phyloP scores from a whole-genome alignment of 139 green algal genomes.

The Tetraselmis chui region DNA sequence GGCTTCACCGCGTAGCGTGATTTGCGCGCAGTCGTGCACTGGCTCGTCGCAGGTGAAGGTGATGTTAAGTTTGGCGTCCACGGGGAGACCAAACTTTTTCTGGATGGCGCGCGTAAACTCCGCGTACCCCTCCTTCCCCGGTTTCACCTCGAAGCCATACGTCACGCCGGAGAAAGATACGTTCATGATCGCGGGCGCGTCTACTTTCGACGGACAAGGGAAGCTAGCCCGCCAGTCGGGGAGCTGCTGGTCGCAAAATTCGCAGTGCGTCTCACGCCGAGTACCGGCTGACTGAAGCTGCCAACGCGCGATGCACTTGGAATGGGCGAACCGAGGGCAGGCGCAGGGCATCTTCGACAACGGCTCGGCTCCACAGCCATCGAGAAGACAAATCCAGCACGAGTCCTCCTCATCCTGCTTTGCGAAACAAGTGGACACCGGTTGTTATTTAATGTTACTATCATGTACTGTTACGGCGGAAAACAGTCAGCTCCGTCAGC shows the following conservation, averaged over 20 bases:
- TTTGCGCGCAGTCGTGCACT: slow-evolving; percentile 15
- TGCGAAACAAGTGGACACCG: neutral
- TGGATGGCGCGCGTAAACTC: slow-evolving; percentile 78
- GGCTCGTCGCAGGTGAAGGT: slow-evolving; percentile 90
- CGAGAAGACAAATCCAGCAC: slow-evolving; percentile 82
- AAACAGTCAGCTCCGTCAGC: too few species aligned
- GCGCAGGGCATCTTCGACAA: slow-evolving; percentile 42
- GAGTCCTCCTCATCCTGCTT: slow-evolving; percentile 16
- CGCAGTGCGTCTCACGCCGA: slow-evolving; percentile 77
- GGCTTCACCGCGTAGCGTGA: slow-evolving; percentile 38
- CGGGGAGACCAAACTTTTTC: slow-evolving; percentile 66
- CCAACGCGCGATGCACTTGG: slow-evolving; percentile 67
- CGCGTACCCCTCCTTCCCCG: slow-evolving; percentile 61
- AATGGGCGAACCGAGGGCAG: slow-evolving; percentile 57
- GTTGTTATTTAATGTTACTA: too few species aligned
- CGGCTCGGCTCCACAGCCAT: neutral
- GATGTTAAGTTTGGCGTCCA: slow-evolving; percentile 84
- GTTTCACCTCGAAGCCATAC: slow-evolving; percentile 48
- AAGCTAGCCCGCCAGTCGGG: slow-evolving; percentile 54
- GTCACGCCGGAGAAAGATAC: slow-evolving; percentile 81
- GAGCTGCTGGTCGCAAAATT: slow-evolving; percentile 71
- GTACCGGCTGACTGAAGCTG: slow-evolving; percentile 77
- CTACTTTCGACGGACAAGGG: neutral
- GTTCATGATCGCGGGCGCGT: slow-evolving; percentile 79
- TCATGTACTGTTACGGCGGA: too few species aligned